Evolutionary conservation across 495 filamentous ascomycete genomes (phyloP).

Genomic region (Xylaria curta): DNA sequence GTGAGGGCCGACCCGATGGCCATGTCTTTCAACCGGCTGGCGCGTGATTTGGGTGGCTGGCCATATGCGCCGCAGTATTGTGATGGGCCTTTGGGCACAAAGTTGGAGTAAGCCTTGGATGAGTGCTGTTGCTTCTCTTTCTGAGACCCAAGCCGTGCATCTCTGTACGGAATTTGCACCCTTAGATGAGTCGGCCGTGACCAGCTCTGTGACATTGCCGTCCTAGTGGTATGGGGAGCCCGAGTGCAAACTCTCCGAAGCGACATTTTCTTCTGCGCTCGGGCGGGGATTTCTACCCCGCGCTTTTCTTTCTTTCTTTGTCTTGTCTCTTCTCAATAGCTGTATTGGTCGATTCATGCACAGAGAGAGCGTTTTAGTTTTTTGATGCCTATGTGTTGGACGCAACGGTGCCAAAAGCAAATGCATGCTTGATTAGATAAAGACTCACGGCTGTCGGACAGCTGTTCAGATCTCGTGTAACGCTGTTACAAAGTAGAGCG

Average conservation of each 20-base stretch:
- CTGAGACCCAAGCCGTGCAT: neutral
- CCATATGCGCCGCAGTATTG: neutral
- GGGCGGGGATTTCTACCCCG: neutral
- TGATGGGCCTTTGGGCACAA: neutral
- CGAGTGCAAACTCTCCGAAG: slow-evolving; percentile 5
- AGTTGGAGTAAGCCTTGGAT: slow-evolving; percentile 19
- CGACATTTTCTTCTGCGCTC: neutral
- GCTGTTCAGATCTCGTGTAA: neutral
- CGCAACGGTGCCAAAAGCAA: neutral
- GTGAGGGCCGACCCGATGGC: slow-evolving; percentile 15
- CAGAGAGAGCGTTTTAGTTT: neutral
- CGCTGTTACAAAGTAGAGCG: too few species aligned
- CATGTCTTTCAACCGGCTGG: slow-evolving; percentile 21
- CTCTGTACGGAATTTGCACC: neutral
- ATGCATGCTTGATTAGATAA: neutral
- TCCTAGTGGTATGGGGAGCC: neutral
- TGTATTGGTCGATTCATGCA: neutral
- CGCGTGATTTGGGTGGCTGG: slow-evolving; percentile 17
- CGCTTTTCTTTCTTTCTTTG: neutral
- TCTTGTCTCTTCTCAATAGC: neutral
- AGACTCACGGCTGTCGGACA: neutral
- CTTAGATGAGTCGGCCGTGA: neutral
- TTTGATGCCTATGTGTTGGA: neutral
- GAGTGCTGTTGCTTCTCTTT: neutral
- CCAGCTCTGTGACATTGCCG: neutral